phyloP scores from a whole-genome alignment of 139 green algal species.

The Asterochloris sp. region DNA sequence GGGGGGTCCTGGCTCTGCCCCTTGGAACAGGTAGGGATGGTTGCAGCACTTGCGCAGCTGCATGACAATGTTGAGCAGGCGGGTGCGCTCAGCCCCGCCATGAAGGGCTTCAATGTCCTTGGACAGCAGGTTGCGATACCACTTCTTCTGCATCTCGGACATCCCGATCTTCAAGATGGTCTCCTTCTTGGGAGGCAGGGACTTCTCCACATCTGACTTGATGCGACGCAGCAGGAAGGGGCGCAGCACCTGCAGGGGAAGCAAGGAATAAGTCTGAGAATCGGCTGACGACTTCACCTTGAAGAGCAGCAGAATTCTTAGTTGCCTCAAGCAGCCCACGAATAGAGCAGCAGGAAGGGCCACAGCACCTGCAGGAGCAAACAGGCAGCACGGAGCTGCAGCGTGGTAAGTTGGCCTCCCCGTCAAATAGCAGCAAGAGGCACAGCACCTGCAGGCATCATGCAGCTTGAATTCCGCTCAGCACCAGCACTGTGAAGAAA shows the following conservation, averaged over 20 bases:
- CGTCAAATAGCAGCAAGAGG: no score
- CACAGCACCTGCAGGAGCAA: no score
- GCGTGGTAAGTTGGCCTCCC: no score
- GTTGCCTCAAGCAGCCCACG: no score
- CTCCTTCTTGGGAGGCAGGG: slow-evolving; percentile 97
- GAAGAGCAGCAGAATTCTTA: no score
- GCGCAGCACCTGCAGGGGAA: slow-evolving; percentile 74
- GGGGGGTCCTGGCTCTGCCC: slow-evolving; percentile 90
- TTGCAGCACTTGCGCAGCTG: slow-evolving; percentile 99
- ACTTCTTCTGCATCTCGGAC: slow-evolving; percentile 84
- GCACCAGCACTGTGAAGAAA: no score
- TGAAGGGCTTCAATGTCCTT: slow-evolving; percentile 64
- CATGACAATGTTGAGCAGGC: slow-evolving; percentile 99
- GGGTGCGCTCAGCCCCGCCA: slow-evolving; percentile 44
- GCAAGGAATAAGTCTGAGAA: no score
- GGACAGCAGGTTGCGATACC: slow-evolving; percentile 89
- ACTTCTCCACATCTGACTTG: slow-evolving; percentile 96
- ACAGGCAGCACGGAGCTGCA: no score
- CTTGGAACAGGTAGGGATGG: slow-evolving; percentile 89
- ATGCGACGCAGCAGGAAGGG: slow-evolving; percentile 97
- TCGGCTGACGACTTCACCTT: no score
- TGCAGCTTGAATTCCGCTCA: no score
- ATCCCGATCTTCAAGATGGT: slow-evolving; percentile 99
- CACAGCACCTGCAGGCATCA: no score
- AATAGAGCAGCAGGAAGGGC: no score